phyloP scores from a whole-genome alignment of 2,329 filamentous ascomycete species.

The Aplosporella prunicola region DNA sequence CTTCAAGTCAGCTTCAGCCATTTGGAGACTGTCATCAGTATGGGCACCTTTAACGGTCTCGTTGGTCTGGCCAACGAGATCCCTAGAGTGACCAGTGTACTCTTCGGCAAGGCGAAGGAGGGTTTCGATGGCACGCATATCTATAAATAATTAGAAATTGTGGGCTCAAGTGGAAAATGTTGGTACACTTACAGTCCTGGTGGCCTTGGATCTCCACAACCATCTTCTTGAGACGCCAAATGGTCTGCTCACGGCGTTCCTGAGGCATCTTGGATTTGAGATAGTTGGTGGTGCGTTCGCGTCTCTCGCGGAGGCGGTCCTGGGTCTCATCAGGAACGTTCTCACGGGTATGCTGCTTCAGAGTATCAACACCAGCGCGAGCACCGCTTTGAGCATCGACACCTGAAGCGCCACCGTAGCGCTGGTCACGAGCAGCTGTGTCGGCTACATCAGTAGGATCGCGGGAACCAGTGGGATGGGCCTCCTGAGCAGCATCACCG shows the following conservation, averaged over 20 bases:
- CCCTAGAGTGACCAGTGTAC: slow-evolving; percentile 67
- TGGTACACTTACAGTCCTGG: slow-evolving; percentile 59
- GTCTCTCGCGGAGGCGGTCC: slow-evolving; percentile 29
- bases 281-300: slow-evolving; percentile 58
- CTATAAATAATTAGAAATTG: slow-evolving; percentile 30
- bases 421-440: slow-evolving; percentile 41
- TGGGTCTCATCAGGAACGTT: slow-evolving; percentile 54
- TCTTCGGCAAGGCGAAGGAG: slow-evolving; percentile 74
- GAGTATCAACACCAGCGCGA: slow-evolving; percentile 35
- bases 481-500: slow-evolving; percentile 46
- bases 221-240: slow-evolving; percentile 97
- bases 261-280: slow-evolving; percentile 78
- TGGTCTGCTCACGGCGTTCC: slow-evolving; percentile 83
- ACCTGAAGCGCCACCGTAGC: slow-evolving; percentile 37
- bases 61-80: slow-evolving; percentile 53
- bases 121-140: slow-evolving; percentile 83
- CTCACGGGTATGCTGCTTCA: slow-evolving; percentile 49
- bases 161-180: slow-evolving; percentile 4
- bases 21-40: slow-evolving; percentile 51
- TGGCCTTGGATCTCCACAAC: slow-evolving; percentile 93
- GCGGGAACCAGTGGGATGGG: slow-evolving; percentile 47
- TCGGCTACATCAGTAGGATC: slow-evolving; percentile 47
- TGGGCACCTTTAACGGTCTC: slow-evolving; percentile 66
- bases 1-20: slow-evolving; percentile 71
- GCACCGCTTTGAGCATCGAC: slow-evolving; percentile 45